Percentiles rank a stretch among this genome's conserved stretches.
phyloP scores from a whole-genome alignment of 257 asterid genomes.

The Prunella vulgaris region DNA sequence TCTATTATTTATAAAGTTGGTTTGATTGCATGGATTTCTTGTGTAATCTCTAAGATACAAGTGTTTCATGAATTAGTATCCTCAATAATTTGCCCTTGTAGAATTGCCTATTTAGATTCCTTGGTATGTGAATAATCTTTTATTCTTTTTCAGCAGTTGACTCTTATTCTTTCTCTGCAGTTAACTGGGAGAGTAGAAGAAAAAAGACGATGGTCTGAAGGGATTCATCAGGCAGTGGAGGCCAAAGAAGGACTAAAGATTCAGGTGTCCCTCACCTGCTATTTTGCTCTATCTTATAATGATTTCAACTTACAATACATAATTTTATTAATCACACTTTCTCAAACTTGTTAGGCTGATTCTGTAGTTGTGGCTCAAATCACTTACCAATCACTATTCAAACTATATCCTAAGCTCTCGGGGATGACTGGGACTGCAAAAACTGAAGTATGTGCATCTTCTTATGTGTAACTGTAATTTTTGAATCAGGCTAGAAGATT shows the following conservation, averaged over 20 bases:
- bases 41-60: background rate
- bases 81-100: background rate
- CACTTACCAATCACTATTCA: slow-evolving; percentile 92
- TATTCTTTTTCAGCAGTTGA: slow-evolving; percentile 48
- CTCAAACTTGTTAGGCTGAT: slow-evolving; percentile 61
- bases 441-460: slow-evolving; percentile 63
- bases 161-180: slow-evolving; percentile 36
- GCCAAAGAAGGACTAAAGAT: slow-evolving; percentile 94
- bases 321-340: slow-evolving; percentile 8
- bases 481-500: slow-evolving; percentile 17
- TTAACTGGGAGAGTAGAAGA: slow-evolving; percentile 98
- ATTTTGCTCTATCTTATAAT: background rate
- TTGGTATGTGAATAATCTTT: slow-evolving; percentile 9
- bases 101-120: background rate
- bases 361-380: slow-evolving; percentile 98
- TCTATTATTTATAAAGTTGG: background rate
- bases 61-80: slow-evolving; percentile 4
- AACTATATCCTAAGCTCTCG: slow-evolving; percentile 91
- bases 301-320: background rate
- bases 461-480: slow-evolving; percentile 1
- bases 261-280: slow-evolving; percentile 47
- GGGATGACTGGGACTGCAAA: slow-evolving; percentile 99
- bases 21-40: background rate
- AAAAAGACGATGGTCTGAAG: slow-evolving; percentile 95
- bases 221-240: slow-evolving; percentile 99